Conservation (phyloP, 495 filamentous ascomycete genomes). For the Xylaria cubensis region DNA sequence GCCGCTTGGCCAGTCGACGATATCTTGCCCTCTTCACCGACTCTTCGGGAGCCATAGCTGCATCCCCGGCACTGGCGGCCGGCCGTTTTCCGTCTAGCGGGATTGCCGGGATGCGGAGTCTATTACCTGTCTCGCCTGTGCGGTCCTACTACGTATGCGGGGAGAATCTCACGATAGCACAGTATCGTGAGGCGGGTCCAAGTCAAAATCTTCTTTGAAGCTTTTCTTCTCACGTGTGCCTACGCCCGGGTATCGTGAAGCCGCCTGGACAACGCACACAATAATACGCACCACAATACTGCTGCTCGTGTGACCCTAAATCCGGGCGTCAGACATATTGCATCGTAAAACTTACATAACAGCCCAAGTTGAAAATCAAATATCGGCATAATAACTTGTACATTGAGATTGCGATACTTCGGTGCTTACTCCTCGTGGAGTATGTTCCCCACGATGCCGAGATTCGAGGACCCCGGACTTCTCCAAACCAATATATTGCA, state of each 20-base stretch:
- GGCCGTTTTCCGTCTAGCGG: slow-evolving; percentile 22
- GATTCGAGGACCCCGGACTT: not conserved
- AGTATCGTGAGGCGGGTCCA: slow-evolving; percentile 18
- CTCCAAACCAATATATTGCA: not conserved
- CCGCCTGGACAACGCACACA: not conserved
- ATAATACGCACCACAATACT: not conserved
- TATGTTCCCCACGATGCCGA: not conserved
- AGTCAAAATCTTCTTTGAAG: not conserved
- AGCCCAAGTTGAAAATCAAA: not conserved
- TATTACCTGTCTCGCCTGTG: not conserved
- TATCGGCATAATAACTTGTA: not conserved
- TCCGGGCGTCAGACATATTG: not conserved
- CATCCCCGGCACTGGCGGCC: slow-evolving; percentile 23
- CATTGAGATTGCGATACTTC: not conserved
- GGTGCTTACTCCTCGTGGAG: slow-evolving; percentile 15
- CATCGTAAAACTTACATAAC: slow-evolving; percentile 28
- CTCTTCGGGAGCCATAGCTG: slow-evolving; percentile 22
- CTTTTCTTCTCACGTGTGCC: slow-evolving; percentile 17
- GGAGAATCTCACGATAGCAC: slow-evolving; percentile 20
- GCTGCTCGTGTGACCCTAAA: slow-evolving; percentile 10
- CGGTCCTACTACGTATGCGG: slow-evolving; percentile 19
- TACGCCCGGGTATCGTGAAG: slow-evolving; percentile 13
- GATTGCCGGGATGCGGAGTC: slow-evolving; percentile 23
- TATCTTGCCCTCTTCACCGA: slow-evolving; percentile 18
- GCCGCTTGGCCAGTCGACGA: not conserved